phyloP scores from a whole-genome alignment of 2,329 filamentous ascomycete species.

The Apiospora aurea region DNA sequence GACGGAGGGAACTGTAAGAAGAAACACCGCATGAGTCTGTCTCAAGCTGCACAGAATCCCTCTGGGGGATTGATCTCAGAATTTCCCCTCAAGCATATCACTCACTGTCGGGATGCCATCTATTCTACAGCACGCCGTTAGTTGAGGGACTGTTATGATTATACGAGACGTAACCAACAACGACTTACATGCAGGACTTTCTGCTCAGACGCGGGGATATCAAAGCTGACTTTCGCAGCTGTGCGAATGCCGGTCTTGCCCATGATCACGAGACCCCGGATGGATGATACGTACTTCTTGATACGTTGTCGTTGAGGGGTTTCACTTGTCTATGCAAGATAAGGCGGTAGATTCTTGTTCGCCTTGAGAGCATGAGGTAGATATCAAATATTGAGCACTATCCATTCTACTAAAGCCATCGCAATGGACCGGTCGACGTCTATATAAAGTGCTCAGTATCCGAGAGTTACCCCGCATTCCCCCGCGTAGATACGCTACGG shows the following conservation, averaged over 20 bases:
- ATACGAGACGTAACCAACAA: slow-evolving; percentile 23
- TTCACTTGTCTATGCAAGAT: neutral
- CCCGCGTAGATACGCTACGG: slow-evolving; percentile 22
- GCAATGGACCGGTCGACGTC: neutral
- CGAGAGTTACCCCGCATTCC: slow-evolving; percentile 24
- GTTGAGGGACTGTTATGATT: slow-evolving; percentile 17
- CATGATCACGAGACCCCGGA: slow-evolving; percentile 38
- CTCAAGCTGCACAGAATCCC: neutral
- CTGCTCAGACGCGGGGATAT: slow-evolving; percentile 75
- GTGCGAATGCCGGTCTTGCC: slow-evolving; percentile 66
- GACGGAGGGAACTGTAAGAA: slow-evolving; percentile 70
- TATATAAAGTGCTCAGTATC: neutral
- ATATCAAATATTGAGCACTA: no score
- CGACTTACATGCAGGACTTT: slow-evolving; percentile 71
- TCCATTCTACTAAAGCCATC: neutral
- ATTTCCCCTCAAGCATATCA: slow-evolving; percentile 5
- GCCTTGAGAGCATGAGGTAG: neutral
- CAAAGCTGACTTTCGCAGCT: slow-evolving; percentile 74
- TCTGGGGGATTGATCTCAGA: neutral
- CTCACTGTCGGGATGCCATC: slow-evolving; percentile 91
- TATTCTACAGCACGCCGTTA: slow-evolving; percentile 64
- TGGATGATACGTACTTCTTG: neutral
- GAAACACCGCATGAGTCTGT: neutral
- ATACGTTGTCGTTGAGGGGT: neutral
- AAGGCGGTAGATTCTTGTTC: neutral